Evolutionary conservation across 495 filamentous ascomycete genomes (phyloP).

Genomic region (Neurospora sp.): DNA sequence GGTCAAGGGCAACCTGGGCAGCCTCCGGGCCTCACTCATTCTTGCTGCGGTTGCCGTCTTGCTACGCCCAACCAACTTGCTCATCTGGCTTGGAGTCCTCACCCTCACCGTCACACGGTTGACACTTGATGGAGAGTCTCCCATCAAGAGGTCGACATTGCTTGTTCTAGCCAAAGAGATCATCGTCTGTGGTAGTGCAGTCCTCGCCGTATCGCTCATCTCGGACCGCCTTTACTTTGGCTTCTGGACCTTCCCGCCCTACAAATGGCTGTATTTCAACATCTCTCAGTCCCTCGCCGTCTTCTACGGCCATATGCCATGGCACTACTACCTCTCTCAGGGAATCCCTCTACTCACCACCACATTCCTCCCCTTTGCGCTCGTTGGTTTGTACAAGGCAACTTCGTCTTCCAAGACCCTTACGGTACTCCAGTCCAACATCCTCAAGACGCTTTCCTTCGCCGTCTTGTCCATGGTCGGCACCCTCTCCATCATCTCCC

Average conservation of each 20-base stretch:
- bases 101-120: conserved; percentile 34
- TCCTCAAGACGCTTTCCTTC: conserved; percentile 49
- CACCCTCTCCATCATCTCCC: conserved; percentile 68
- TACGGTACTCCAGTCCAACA: conserved; percentile 28
- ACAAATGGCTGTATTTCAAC: conserved; percentile 89
- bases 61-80: conserved; percentile 78
- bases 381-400: conserved; percentile 52
- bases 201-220: conserved; percentile 52
- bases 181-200: conserved; percentile 54
- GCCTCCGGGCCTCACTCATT: conserved; percentile 57
- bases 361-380: conserved; percentile 66
- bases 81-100: conserved; percentile 66
- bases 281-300: conserved; percentile 72
- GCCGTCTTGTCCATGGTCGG: conserved; percentile 50
- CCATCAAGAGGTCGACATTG: conserved; percentile 34
- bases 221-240: conserved; percentile 77
- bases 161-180: conserved; percentile 51
- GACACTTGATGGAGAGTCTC: conserved; percentile 26
- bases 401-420: conserved; percentile 21
- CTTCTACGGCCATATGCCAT: conserved; percentile 87
- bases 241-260: conserved; percentile 80
- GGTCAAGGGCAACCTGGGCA: conserved; percentile 26
- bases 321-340: conserved; percentile 89
- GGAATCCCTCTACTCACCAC: conserved; percentile 82
- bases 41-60: conserved; percentile 78